phyloP scores from a whole-genome alignment of 345 rosid species.

The Dovyalis caffra region DNA sequence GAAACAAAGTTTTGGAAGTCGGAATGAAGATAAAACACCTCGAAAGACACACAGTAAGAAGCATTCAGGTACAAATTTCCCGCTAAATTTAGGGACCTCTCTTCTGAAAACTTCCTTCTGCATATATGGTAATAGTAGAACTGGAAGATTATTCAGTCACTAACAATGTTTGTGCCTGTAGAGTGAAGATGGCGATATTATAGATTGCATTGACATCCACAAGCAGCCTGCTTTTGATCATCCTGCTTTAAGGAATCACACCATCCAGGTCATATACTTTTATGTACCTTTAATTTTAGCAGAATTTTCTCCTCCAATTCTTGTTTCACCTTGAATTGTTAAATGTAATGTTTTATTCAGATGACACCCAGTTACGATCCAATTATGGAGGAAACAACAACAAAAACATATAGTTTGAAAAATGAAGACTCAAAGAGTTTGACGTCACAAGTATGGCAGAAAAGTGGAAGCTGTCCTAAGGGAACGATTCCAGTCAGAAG shows the following conservation, averaged over 20 bases:
- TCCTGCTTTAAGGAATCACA: constrained; percentile 45
- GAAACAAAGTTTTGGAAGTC: constrained; percentile 10
- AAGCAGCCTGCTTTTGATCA: constrained; percentile 52
- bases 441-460: constrained; percentile 44
- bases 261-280: constrained; percentile 40
- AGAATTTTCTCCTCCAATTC: not conserved
- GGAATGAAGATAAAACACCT: not conserved
- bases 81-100: not conserved
- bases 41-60: constrained; percentile 24
- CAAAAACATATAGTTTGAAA: not conserved
- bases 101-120: not conserved
- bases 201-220: constrained; percentile 50
- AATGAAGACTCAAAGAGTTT: not conserved
- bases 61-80: constrained; percentile 37
- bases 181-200: constrained; percentile 56
- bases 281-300: not conserved
- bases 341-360: constrained; percentile 16
- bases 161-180: constrained; percentile 2
- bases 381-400: not conserved
- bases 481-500: constrained; percentile 51
- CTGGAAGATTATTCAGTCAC: not conserved
- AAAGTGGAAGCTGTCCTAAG: constrained; percentile 46
- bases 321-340: not conserved
- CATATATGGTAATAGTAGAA: not conserved
- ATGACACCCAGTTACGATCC: constrained; percentile 39